A percentile compares a stretch with the other conserved stretches of the same genome.
These are phyloP conservation scores for Botrytis fabae DNA, from an alignment of 2,329 filamentous ascomycete species.

Conservation along the genomic window DNA sequence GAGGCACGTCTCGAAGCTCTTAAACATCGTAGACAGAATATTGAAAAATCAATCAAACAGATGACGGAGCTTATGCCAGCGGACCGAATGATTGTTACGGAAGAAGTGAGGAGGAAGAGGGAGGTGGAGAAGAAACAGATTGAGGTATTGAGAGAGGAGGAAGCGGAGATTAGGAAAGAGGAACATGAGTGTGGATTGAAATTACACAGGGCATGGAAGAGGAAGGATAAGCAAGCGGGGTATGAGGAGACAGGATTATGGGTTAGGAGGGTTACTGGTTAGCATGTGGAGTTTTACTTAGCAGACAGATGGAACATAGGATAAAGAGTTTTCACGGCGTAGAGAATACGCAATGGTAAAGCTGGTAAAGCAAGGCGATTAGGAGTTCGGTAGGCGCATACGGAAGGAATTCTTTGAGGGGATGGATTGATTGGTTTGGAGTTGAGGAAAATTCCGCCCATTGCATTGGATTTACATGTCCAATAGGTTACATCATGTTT, in stretches of 20 bases:
- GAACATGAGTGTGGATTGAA: slow-evolving; percentile 78
- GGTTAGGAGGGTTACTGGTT: slow-evolving; percentile 74
- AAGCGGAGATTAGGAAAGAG: slow-evolving; percentile 72
- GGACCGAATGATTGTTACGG: slow-evolving; percentile 66
- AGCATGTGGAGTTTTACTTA: background rate
- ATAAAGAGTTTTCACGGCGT: background rate
- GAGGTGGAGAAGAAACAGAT: slow-evolving; percentile 63
- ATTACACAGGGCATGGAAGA: slow-evolving; percentile 72
- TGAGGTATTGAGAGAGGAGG: slow-evolving; percentile 62
- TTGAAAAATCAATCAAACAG: slow-evolving; percentile 70
- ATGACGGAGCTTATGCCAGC: slow-evolving; percentile 77
- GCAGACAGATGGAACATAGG: background rate
- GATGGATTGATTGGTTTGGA: background rate
- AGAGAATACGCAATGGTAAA: background rate
- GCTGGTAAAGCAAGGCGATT: background rate
- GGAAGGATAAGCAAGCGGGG: slow-evolving; percentile 65
- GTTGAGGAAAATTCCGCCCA: background rate
- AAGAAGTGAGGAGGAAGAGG: slow-evolving; percentile 60
- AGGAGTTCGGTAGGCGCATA: background rate
- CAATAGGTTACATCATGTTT: background rate
- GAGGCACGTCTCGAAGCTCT: slow-evolving; percentile 66
- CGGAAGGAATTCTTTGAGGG: background rate
- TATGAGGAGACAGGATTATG: slow-evolving; percentile 71
- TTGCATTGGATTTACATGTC: background rate
- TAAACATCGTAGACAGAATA: slow-evolving; percentile 66